Conservation (phyloP, 2,329 filamentous ascomycete genomes). For the Epichloe uncinata region DNA sequence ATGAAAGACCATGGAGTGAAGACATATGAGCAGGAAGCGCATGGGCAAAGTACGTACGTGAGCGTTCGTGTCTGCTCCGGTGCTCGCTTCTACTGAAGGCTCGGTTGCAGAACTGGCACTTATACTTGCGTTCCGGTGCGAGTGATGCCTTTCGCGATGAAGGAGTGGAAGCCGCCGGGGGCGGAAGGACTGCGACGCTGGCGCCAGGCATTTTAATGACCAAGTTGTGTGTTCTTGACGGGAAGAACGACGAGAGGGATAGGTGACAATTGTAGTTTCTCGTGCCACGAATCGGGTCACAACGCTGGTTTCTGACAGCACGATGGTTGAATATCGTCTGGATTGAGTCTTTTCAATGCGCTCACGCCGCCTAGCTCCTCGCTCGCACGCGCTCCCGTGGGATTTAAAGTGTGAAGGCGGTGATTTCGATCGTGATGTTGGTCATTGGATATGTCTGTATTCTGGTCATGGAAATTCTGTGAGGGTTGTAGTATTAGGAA, state of each 20-base stretch:
- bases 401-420: constrained; percentile 56
- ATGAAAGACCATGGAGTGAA: neutral
- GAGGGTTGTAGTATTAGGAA: constrained; percentile 13
- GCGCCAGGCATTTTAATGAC: constrained; percentile 54
- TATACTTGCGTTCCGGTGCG: constrained; percentile 95
- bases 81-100: constrained; percentile 97
- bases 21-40: neutral
- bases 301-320: constrained; percentile 24
- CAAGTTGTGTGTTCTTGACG: constrained; percentile 19
- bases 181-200: constrained; percentile 49
- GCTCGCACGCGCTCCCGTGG: constrained; percentile 52
- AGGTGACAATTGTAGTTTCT: constrained; percentile 6
- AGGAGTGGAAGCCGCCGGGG: constrained; percentile 54
- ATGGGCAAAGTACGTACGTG: constrained; percentile 57
- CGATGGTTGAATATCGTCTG: constrained; percentile 48
- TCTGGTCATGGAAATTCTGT: constrained; percentile 28
- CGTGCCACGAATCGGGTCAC: constrained; percentile 13
- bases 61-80: constrained; percentile 90
- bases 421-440: constrained; percentile 34
- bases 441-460: constrained; percentile 38
- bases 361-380: constrained; percentile 32
- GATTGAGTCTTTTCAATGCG: constrained; percentile 13
- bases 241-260: constrained; percentile 11
- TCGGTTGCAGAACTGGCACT: constrained; percentile 96
- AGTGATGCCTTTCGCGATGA: constrained; percentile 62